Conservation (phyloP, 805 yeast species). For the Pichia nakasei region DNA sequence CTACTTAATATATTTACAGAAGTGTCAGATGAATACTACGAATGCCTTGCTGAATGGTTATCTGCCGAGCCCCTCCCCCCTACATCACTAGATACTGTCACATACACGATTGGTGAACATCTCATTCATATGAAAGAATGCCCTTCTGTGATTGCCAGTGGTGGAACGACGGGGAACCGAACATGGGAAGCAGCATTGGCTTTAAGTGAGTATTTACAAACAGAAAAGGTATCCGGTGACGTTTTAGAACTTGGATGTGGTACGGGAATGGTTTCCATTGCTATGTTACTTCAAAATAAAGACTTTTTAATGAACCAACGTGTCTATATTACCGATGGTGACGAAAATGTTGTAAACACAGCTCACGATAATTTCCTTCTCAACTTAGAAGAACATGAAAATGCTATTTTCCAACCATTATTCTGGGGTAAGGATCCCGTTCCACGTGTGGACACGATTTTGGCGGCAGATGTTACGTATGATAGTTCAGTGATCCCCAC, state of each 20-base stretch:
- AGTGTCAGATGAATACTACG: constrained; percentile 30
- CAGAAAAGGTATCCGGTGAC: constrained; percentile 1
- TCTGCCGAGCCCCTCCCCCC: constrained; percentile 27
- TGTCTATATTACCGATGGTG: constrained; percentile 60
- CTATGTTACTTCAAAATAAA: constrained; percentile 26
- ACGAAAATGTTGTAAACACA: constrained; percentile 42
- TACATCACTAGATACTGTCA: constrained; percentile 30
- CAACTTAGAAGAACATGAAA: constrained; percentile 28
- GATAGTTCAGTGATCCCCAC: constrained; percentile 53
- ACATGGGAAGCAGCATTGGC: constrained; percentile 92
- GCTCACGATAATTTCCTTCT: constrained; percentile 35
- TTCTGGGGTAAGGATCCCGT: constrained; percentile 52
- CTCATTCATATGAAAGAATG: constrained; percentile 41
- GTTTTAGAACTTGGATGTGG: constrained; percentile 83
- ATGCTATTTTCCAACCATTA: constrained; percentile 30
- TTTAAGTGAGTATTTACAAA: constrained; percentile 43
- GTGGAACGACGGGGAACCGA: constrained; percentile 81
- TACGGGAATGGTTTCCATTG: constrained; percentile 69
- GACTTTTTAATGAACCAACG: neutral
- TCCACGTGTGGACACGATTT: constrained; percentile 40
- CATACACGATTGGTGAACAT: constrained; percentile 20
- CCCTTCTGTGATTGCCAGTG: constrained; percentile 56
- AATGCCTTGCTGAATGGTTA: constrained; percentile 30
- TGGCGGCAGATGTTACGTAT: constrained; percentile 88
- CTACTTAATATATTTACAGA: constrained; percentile 31